Evolutionary conservation across 257 asterid species (phyloP), one percentile per base, ranked within the genome.

Genomic region (Nicotiana undulata): DNA sequence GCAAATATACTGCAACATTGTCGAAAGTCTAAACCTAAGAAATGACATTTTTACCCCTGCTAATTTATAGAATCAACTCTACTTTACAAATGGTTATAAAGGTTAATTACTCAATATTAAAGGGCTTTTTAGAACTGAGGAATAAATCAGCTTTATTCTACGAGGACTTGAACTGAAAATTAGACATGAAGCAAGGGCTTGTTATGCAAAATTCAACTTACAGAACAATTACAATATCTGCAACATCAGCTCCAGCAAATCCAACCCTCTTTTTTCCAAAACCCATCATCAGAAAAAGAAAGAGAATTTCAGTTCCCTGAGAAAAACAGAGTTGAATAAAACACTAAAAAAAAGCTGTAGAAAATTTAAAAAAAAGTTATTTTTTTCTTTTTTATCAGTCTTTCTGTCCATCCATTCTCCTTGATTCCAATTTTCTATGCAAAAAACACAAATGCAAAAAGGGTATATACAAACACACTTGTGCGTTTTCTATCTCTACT

Each of bases 261-360:
- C 60, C 60, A 72, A 85, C 85, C 87, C 58, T 37, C 31, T 49
- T 29, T 70, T 40, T 40, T 2, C 49, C 49, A 9, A 44, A 70
- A 70, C 12, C 58, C 58, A 70, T 68, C 63, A 29, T 61, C 86
- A 84, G 88, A 81, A 66, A 84, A 82, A 80, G 72, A 81, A 68
- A 70, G 87, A 84, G 85, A 82, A 81, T 85, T 84, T 84, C 87
- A 83, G 84, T 85, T 80, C 81, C 85, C 51, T 87, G 87, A 85
- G 79, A 85, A 82, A 76, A 55, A 76, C 31, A 52, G 31, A 75
- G 51, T 24, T 9, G 63, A 26, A 63, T 64, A 84, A 63, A 9
- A 31, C 26, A 29, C 64, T 77, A 22, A 80, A 64, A 37, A 75
- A 67, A 32, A 17, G 67, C 29, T 55, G 63, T 44, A 32, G n/a